phyloP scores from a whole-genome alignment of 208 protist species.

The Acanthamoeba healyi region DNA sequence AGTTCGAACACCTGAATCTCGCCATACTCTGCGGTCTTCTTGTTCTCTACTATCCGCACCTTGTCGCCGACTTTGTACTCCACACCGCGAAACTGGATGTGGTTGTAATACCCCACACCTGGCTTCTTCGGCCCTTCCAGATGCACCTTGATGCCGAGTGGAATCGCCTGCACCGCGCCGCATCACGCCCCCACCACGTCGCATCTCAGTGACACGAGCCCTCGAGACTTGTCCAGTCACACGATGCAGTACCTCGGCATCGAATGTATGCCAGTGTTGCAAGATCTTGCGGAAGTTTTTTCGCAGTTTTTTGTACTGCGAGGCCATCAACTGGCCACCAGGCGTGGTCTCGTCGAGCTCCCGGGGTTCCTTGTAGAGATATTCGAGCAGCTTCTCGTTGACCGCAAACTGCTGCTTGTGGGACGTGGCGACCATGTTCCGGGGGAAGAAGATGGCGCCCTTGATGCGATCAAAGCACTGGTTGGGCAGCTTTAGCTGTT shows the following conservation, averaged over 20 bases:
- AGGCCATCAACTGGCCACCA: neutral
- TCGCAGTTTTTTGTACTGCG: neutral
- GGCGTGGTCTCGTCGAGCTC: neutral
- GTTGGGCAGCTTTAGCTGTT: slow-evolving; percentile 16
- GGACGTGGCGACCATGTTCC: slow-evolving; percentile 10
- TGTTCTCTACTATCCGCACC: neutral
- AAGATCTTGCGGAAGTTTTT: neutral
- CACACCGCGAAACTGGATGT: neutral
- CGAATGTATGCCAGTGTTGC: neutral
- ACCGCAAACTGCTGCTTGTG: slow-evolving; percentile 52
- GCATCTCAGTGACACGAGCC: neutral
- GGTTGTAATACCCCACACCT: neutral
- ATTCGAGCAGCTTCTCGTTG: slow-evolving; percentile 49
- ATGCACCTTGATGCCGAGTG: neutral
- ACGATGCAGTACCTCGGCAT: neutral
- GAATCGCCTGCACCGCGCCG: neutral
- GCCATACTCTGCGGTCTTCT: neutral
- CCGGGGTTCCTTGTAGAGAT: neutral
- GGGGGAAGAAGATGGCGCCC: slow-evolving; percentile 52
- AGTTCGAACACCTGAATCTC: slow-evolving; percentile 1
- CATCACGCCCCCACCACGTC: neutral
- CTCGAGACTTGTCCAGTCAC: neutral
- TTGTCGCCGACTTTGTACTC: neutral
- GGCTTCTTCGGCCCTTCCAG: neutral
- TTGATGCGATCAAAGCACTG: slow-evolving; percentile 44